Conservation (phyloP, 306 rosid genomes). For the Amphicarpaea edgeworthii region DNA sequence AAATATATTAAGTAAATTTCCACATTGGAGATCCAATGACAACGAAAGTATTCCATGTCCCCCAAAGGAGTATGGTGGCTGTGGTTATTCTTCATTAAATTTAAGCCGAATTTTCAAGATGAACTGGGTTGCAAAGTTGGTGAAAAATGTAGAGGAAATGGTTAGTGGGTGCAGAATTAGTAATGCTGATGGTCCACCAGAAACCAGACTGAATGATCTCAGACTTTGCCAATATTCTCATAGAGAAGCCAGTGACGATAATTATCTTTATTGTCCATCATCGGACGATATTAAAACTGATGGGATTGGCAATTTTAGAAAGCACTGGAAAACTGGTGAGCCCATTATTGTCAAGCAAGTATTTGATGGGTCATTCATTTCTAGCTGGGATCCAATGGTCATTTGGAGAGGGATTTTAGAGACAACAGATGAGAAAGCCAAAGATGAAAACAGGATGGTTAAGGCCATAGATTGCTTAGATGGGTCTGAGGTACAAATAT, state of each 20-base stretch:
- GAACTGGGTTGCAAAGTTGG: slow-evolving; percentile 99
- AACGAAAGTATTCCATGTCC: slow-evolving; percentile 90
- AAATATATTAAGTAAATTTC: slow-evolving; percentile 61
- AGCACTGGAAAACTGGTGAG: slow-evolving; percentile 85
- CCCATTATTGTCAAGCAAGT: slow-evolving; percentile 83
- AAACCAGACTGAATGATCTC: slow-evolving; percentile 53
- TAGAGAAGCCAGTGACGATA: slow-evolving; percentile 68
- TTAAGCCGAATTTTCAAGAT: slow-evolving; percentile 94
- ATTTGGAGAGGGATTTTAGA: slow-evolving; percentile 86
- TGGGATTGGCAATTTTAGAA: slow-evolving; percentile 81
- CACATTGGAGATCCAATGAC: slow-evolving; percentile 79
- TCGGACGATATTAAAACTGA: slow-evolving; percentile 73
- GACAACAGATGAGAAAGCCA: slow-evolving; percentile 77
- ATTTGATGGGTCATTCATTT: slow-evolving; percentile 75
- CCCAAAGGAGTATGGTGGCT: slow-evolving; percentile 91
- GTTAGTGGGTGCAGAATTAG: slow-evolving; percentile 83
- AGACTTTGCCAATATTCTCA: slow-evolving; percentile 64
- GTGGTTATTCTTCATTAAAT: slow-evolving; percentile 71
- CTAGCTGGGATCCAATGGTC: slow-evolving; percentile 90
- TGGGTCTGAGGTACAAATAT: slow-evolving; percentile 79
- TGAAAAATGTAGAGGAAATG: slow-evolving; percentile 97
- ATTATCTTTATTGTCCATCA: slow-evolving; percentile 75
- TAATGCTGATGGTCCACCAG: slow-evolving; percentile 48
- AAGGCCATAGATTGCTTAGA: slow-evolving; percentile 85
- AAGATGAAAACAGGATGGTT: slow-evolving; percentile 71